Evolutionary conservation across 805 yeast genomes (phyloP).

Genomic region (Candida namnaoensis): DNA sequence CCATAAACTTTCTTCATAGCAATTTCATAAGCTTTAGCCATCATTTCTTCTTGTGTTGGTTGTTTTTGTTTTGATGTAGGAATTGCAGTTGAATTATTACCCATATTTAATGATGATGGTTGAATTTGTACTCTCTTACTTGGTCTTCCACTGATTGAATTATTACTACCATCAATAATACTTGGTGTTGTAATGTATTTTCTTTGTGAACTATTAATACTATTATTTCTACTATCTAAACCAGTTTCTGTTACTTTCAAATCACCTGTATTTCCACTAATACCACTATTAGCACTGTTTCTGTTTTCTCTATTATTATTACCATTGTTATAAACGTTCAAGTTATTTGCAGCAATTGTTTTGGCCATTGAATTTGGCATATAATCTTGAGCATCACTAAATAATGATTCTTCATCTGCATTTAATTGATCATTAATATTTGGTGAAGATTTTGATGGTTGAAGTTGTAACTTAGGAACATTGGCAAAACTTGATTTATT

Average conservation of each 20-base stretch:
- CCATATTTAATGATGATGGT: conserved; percentile 9
- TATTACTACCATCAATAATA: too few species aligned
- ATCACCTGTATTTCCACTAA: not conserved
- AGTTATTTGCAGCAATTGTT: not conserved
- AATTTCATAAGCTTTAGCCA: conserved; percentile 41
- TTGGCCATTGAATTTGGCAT: not conserved
- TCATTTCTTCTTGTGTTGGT: conserved; percentile 28
- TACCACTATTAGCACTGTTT: not conserved
- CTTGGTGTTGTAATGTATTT: not conserved
- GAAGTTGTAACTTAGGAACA: conserved; percentile 1
- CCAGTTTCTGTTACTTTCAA: not conserved
- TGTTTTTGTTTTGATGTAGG: not conserved
- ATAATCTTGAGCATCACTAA: conserved; percentile 1
- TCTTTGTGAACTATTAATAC: not conserved
- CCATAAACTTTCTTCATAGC: conserved; percentile 52
- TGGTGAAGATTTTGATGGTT: not conserved
- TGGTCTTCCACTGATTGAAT: too few species aligned
- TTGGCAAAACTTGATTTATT: not conserved
- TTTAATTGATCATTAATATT: conserved; percentile 2
- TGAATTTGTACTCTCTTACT: conserved; percentile 1
- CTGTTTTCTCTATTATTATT: not conserved
- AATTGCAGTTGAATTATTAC: not conserved
- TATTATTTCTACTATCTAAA: not conserved
- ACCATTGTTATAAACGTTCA: not conserved
- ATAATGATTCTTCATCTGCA: conserved; percentile 6